These are phyloP conservation scores for Phyllosticta paracitricarpa DNA, from an alignment of 2,329 filamentous ascomycete genomes.

Conservation along the genomic window DNA sequence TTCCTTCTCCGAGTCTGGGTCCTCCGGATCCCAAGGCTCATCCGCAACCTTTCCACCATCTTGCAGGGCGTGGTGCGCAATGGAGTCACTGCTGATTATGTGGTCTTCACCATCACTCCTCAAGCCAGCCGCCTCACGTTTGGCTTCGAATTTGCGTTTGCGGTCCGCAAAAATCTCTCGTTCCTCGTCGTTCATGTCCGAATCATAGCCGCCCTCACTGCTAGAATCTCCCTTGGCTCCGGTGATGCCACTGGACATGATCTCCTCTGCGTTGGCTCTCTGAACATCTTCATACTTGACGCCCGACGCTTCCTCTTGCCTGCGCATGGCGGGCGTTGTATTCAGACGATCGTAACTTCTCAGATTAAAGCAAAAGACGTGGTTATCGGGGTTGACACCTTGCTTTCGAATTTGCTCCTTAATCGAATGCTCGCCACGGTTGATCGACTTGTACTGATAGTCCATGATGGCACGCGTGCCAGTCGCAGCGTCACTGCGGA, in stretches of 20 bases:
- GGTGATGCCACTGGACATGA: conserved; percentile 68
- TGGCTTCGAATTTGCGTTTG: conserved; percentile 36
- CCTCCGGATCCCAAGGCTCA: conserved; percentile 64
- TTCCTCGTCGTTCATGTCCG: conserved; percentile 22
- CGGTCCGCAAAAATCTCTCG: conserved; percentile 36
- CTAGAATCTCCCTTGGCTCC: conserved; percentile 28
- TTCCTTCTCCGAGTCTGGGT: conserved; percentile 64
- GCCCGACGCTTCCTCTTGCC: conserved; percentile 70
- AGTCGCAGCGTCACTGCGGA: conserved; percentile 70
- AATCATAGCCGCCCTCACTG: conserved; percentile 16
- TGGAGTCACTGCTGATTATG: conserved; percentile 48
- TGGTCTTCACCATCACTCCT: conserved; percentile 20
- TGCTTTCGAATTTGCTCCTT: conserved; percentile 64
- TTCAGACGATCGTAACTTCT: conserved; percentile 88
- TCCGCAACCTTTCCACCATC: conserved; percentile 52
- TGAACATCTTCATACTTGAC: conserved; percentile 81
- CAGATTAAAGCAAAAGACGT: conserved; percentile 92
- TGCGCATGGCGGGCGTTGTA: conserved; percentile 61
- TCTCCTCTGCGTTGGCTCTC: conserved; percentile 76
- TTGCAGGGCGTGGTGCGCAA: conserved; percentile 76
- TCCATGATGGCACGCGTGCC: conserved; percentile 93
- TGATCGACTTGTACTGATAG: conserved; percentile 95
- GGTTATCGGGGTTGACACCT: conserved; percentile 64
- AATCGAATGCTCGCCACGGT: conserved; percentile 83
- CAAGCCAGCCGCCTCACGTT: conserved; percentile 30